Conservation (phyloP, 2,329 filamentous ascomycete genomes). For the Coleophoma crateriformis region DNA sequence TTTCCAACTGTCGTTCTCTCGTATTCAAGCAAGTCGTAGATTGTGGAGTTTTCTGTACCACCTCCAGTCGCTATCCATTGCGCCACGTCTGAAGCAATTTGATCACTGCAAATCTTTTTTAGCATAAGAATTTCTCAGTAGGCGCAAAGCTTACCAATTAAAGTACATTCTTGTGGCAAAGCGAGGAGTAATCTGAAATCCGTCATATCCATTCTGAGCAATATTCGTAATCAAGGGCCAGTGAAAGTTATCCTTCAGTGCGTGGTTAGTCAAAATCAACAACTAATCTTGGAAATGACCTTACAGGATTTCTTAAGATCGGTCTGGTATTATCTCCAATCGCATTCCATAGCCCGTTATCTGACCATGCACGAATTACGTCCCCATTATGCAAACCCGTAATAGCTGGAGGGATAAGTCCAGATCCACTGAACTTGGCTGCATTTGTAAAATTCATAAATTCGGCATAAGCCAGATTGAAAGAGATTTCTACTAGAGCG, state of each 20-base stretch:
- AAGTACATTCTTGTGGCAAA: constrained; percentile 30
- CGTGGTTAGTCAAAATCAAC: no score
- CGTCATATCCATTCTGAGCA: constrained; percentile 43
- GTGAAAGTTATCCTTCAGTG: constrained; percentile 25
- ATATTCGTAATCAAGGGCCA: constrained; percentile 48
- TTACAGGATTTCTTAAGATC: constrained; percentile 40
- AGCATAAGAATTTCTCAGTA: constrained; percentile 19
- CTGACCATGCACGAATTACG: constrained; percentile 49
- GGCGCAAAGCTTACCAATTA: not conserved
- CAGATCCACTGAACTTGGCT: constrained; percentile 41
- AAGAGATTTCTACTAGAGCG: constrained; percentile 48
- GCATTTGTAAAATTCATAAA: constrained; percentile 42
- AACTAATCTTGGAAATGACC: not conserved
- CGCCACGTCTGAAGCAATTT: not conserved
- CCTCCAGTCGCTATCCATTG: not conserved
- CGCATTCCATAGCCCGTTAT: constrained; percentile 50
- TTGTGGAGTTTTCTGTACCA: not conserved
- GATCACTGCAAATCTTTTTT: not conserved
- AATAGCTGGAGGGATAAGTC: constrained; percentile 56
- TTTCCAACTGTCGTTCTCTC: not conserved
- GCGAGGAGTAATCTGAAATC: constrained; percentile 49
- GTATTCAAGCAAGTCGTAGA: not conserved
- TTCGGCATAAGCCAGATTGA: constrained; percentile 52
- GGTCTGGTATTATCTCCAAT: constrained; percentile 58
- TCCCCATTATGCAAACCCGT: constrained; percentile 60